phyloP scores from a whole-genome alignment of 306 rosid species.

The Adenanthera pavonina region DNA sequence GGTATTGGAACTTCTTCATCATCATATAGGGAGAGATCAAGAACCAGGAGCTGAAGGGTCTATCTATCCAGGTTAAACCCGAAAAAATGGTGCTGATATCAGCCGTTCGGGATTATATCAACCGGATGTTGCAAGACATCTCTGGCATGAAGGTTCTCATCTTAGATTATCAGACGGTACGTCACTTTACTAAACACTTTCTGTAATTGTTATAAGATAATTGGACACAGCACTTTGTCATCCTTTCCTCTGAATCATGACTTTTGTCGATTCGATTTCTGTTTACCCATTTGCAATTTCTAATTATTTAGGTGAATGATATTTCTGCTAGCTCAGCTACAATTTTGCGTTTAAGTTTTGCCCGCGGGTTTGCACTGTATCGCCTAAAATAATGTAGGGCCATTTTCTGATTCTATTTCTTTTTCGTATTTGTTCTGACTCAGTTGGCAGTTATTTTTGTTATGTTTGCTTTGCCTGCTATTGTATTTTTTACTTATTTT shows the following conservation, averaged over 20 bases:
- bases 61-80: not conserved
- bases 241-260: not conserved
- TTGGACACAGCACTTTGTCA: not conserved
- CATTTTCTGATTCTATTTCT: not conserved
- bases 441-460: not conserved
- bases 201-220: not conserved
- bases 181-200: not conserved
- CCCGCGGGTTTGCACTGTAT: not conserved
- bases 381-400: not conserved
- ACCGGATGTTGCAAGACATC: constrained; percentile 94
- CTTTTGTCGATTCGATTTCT: constrained; percentile 24
- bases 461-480: not conserved
- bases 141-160: constrained; percentile 98
- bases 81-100: constrained; percentile 70
- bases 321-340: constrained; percentile 13
- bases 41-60: constrained; percentile 11
- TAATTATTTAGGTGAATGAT: not conserved
- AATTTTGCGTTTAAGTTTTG: not conserved
- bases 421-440: not conserved
- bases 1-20: constrained; percentile 25
- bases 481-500: not conserved
- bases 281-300: constrained; percentile 2
- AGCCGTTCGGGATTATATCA: constrained; percentile 80
- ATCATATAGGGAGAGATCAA: not conserved
- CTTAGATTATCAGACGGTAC: constrained; percentile 95